A percentile compares a stretch with the other conserved stretches of the same genome.
phyloP scores from a whole-genome alignment of 768 basidiomycete genomes.

The Mycena leptocephala region DNA sequence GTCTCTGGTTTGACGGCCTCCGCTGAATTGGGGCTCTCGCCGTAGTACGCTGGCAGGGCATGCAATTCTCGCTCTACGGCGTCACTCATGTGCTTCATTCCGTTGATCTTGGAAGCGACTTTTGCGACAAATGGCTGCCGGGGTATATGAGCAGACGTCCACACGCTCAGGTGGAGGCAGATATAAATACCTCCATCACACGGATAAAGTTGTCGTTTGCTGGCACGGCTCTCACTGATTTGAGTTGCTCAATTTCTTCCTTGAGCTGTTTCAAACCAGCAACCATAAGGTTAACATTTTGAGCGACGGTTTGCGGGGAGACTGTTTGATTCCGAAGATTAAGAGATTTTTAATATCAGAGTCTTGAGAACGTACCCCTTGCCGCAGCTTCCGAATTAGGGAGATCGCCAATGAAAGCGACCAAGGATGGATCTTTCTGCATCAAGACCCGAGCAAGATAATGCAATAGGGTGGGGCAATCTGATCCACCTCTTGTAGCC shows the following conservation, averaged over 20 bases:
- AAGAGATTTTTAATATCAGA: too few species aligned
- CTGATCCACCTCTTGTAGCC: constrained; percentile 74
- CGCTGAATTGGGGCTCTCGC: constrained; percentile 77
- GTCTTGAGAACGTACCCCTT: constrained; percentile 68
- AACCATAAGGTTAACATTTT: constrained; percentile 72
- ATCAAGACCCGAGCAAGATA: constrained; percentile 85
- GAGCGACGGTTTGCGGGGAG: constrained; percentile 75
- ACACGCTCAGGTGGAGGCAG: background rate
- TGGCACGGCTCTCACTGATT: constrained; percentile 46
- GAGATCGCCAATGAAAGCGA: constrained; percentile 86
- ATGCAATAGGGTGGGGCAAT: constrained; percentile 91
- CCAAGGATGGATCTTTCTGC: constrained; percentile 75
- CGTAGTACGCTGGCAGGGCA: constrained; percentile 79
- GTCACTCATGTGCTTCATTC: constrained; percentile 73
- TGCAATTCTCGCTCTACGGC: constrained; percentile 76
- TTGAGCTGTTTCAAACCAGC: constrained; percentile 72
- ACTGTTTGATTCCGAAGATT: too few species aligned
- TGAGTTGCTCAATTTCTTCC: constrained; percentile 66
- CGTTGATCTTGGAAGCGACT: constrained; percentile 70
- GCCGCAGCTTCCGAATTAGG: constrained; percentile 89
- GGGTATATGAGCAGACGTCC: background rate
- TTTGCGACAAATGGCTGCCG: constrained; percentile 66
- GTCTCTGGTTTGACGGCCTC: constrained; percentile 80
- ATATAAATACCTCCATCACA: constrained; percentile 76
- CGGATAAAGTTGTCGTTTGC: constrained; percentile 74